A percentile compares a stretch with the other conserved stretches of the same genome.
These are phyloP conservation scores for Spathaspora arborariae DNA, from an alignment of 805 yeast species.

Conservation along the genomic window DNA sequence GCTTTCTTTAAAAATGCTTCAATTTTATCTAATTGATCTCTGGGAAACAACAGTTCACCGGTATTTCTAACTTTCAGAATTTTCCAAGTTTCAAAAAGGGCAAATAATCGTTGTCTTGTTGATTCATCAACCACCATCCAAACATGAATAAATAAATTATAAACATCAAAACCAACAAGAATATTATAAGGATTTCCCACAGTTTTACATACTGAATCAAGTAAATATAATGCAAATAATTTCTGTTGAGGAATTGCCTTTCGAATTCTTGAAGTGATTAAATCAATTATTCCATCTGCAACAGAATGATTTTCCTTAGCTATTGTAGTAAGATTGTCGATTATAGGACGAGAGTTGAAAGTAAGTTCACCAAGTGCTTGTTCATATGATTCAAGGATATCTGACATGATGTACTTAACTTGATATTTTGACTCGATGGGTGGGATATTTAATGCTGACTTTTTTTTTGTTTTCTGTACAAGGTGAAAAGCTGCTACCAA, in stretches of 20 bases:
- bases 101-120: constrained; percentile 69
- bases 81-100: constrained; percentile 87
- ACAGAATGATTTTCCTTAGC: constrained; percentile 81
- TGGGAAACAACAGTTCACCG: constrained; percentile 69
- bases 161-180: constrained; percentile 66
- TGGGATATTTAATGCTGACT: not conserved
- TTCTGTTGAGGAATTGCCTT: constrained; percentile 81
- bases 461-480: not conserved
- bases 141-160: constrained; percentile 66
- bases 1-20: constrained; percentile 59
- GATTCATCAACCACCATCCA: constrained; percentile 76
- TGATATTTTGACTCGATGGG: not conserved
- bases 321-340: constrained; percentile 74
- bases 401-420: constrained; percentile 1
- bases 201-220: constrained; percentile 90
- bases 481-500: no score
- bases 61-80: constrained; percentile 53
- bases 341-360: constrained; percentile 86
- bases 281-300: constrained; percentile 74
- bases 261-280: constrained; percentile 69
- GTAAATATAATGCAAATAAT: constrained; percentile 74
- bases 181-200: constrained; percentile 89
- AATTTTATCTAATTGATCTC: constrained; percentile 63
- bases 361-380: constrained; percentile 73
- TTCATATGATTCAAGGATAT: constrained; percentile 52